A percentile compares a stretch with the other conserved stretches of the same genome.
Evolutionary conservation across 2,329 filamentous ascomycete genomes (phyloP).

Genomic region (Alternaria incomplexa): DNA sequence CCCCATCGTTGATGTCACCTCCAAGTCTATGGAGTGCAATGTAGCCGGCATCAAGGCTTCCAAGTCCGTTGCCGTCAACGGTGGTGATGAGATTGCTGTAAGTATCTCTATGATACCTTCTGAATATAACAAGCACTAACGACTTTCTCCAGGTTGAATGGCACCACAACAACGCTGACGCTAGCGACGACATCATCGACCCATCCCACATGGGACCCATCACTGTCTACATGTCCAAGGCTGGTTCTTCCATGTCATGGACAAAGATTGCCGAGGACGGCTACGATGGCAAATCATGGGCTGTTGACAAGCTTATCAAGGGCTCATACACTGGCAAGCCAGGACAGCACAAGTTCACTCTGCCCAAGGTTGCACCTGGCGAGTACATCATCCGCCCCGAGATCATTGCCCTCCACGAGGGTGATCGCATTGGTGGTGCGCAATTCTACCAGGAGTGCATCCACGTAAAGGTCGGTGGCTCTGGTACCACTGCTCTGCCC

Average conservation of each 20-base stretch:
- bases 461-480: conserved; percentile 49
- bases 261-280: conserved; percentile 53
- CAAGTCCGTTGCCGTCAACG: conserved; percentile 55
- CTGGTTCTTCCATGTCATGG: conserved; percentile 54
- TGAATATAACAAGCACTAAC: not conserved
- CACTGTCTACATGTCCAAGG: conserved; percentile 58
- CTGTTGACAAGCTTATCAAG: conserved; percentile 47
- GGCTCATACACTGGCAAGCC: conserved; percentile 39
- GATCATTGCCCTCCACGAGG: conserved; percentile 55
- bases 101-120: not conserved
- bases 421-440: conserved; percentile 43
- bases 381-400: conserved; percentile 54
- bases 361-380: conserved; percentile 50
- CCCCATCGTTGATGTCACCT: conserved; percentile 45
- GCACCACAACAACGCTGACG: conserved; percentile 57
- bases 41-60: conserved; percentile 40
- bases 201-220: conserved; percentile 59
- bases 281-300: conserved; percentile 45
- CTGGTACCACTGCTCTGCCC: conserved; percentile 41
- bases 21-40: conserved; percentile 45
- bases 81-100: conserved; percentile 53
- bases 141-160: conserved; percentile 49
- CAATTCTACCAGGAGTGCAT: conserved; percentile 56
- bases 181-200: conserved; percentile 60
- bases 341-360: conserved; percentile 50